These are phyloP conservation scores for Talaromyces liani DNA, from an alignment of 495 filamentous ascomycete genomes.

Conservation along the genomic window DNA sequence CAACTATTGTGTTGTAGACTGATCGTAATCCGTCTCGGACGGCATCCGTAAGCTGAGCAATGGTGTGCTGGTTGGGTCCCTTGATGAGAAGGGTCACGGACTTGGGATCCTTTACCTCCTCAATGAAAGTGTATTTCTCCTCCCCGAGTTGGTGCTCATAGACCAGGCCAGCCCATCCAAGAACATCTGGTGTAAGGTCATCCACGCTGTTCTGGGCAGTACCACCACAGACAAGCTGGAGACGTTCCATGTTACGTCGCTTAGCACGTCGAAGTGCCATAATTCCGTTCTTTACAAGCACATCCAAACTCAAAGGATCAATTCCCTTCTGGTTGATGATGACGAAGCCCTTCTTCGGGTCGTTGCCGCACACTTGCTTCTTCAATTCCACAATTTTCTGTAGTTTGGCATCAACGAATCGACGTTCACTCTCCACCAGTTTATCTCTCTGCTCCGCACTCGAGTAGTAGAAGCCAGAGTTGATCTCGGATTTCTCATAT, in stretches of 20 bases:
- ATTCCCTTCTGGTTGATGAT: conserved; percentile 99
- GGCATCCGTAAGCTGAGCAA: conserved; percentile 90
- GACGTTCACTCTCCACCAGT: conserved; percentile 91
- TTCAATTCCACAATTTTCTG: conserved; percentile 98
- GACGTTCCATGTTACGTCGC: conserved; percentile 95
- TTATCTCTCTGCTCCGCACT: conserved; percentile 94
- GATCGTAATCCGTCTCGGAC: conserved; percentile 93
- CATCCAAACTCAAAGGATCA: conserved; percentile 89
- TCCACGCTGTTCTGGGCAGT: conserved; percentile 92
- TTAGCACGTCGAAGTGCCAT: conserved; percentile 90
- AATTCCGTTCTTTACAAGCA: conserved; percentile 96
- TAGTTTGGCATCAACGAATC: conserved; percentile 94
- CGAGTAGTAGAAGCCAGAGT: conserved; percentile 98
- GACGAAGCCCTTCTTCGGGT: conserved; percentile 92
- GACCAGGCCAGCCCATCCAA: conserved; percentile 93
- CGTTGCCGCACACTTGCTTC: conserved; percentile 92
- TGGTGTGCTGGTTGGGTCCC: conserved; percentile 93
- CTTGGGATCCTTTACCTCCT: conserved; percentile 97
- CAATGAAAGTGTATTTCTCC: conserved; percentile 98
- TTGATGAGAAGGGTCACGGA: conserved; percentile 98
- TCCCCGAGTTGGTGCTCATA: conserved; percentile 97
- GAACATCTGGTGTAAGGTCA: conserved; percentile 77
- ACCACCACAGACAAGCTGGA: conserved; percentile 91
- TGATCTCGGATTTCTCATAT: conserved; percentile 99
- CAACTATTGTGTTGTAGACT: conserved; percentile 98